Evolutionary conservation across 2,329 filamentous ascomycete species (phyloP).

Genomic region (Ophiostoma pallidulum): DNA sequence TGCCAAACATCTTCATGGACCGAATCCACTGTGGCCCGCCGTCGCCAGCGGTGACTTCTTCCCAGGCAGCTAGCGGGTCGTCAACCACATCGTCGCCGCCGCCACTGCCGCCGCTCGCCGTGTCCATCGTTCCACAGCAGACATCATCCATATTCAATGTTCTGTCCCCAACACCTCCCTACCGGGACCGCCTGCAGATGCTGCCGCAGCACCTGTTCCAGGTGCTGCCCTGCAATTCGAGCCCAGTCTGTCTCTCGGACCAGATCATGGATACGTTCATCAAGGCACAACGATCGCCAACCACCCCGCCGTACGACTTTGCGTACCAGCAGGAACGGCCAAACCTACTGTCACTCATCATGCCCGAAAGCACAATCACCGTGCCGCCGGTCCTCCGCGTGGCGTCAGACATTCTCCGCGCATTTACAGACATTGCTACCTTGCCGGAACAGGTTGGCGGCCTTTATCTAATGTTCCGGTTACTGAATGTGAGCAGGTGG

Average conservation of each 20-base stretch:
- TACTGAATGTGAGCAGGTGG: not conserved
- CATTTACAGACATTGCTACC: not conserved
- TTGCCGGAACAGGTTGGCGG: not conserved
- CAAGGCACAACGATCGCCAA: not conserved
- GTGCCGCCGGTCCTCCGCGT: not conserved
- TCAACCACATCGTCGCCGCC: too few species aligned
- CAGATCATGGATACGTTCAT: conserved; percentile 1
- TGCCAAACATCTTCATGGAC: too few species aligned
- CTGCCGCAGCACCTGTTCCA: conserved; percentile 1
- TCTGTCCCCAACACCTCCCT: not conserved
- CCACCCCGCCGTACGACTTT: not conserved
- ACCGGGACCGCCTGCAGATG: not conserved
- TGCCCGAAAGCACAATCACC: not conserved
- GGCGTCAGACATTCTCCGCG: not conserved
- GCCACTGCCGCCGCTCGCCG: too few species aligned
- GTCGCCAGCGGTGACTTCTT: too few species aligned
- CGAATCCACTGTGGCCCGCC: too few species aligned
- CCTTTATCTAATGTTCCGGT: not conserved
- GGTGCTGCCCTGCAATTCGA: not conserved
- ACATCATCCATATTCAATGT: conserved; percentile 1
- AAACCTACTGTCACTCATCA: not conserved
- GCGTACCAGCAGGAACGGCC: not conserved
- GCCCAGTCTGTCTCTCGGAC: not conserved
- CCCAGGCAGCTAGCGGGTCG: too few species aligned
- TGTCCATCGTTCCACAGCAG: too few species aligned